phyloP scores from a whole-genome alignment of 768 basidiomycete genomes.

The Pulveroboletus frians region DNA sequence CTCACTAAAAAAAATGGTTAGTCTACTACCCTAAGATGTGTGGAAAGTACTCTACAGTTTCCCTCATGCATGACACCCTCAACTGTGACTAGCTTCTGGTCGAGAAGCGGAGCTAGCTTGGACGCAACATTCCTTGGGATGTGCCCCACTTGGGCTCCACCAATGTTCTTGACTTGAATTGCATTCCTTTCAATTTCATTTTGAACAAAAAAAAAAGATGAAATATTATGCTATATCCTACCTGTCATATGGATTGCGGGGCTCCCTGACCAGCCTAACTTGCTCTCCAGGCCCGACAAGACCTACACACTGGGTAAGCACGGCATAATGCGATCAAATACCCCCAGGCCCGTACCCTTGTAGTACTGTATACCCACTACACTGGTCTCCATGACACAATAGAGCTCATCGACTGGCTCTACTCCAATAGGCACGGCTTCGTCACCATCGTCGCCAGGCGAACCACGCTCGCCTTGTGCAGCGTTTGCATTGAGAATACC shows the following conservation, averaged over 20 bases:
- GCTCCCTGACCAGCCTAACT: constrained; percentile 63
- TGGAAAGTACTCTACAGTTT: constrained; percentile 43
- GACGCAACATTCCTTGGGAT: constrained; percentile 55
- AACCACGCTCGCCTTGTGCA: not conserved
- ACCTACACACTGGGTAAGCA: constrained; percentile 38
- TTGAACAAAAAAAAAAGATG: not conserved
- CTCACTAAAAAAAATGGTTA: constrained; percentile 29
- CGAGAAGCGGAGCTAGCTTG: constrained; percentile 68
- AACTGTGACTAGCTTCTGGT: constrained; percentile 53
- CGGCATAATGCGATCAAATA: not conserved
- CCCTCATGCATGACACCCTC: constrained; percentile 68
- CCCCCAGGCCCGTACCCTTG: constrained; percentile 37
- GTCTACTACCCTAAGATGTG: not conserved
- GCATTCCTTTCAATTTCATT: constrained; percentile 49
- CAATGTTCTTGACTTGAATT: constrained; percentile 78
- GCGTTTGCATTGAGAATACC: constrained; percentile 15
- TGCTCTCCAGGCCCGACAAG: constrained; percentile 78
- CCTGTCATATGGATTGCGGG: constrained; percentile 65
- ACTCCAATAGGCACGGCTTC: constrained; percentile 41
- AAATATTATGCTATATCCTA: constrained; percentile 20
- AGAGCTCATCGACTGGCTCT: constrained; percentile 62
- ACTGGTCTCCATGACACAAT: constrained; percentile 50
- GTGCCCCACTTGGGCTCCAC: constrained; percentile 73
- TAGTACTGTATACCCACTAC: constrained; percentile 88
- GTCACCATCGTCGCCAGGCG: constrained; percentile 36